Evolutionary conservation across 768 basidiomycete species (phyloP).

Genomic region (Cyclocybe aegerita): DNA sequence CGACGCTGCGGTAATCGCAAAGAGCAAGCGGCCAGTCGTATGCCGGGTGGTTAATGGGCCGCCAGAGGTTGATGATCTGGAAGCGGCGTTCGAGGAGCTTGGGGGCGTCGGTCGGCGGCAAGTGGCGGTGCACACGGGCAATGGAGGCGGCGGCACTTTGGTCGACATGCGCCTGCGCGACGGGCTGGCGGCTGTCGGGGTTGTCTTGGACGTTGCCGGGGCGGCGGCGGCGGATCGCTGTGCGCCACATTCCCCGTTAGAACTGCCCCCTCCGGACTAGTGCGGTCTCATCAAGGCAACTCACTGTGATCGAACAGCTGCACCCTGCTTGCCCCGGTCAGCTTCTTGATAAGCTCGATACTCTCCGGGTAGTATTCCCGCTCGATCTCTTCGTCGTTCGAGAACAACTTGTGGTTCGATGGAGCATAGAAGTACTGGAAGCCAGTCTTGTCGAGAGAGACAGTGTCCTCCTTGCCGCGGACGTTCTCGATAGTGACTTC

Average conservation of each 20-base stretch:
- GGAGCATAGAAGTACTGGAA: slow-evolving; percentile 44
- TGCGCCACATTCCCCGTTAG: too few relatives aligned
- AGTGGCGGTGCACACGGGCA: slow-evolving; percentile 48
- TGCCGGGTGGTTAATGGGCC: slow-evolving; percentile 49
- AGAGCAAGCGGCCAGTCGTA: slow-evolving; percentile 51
- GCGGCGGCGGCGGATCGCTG: slow-evolving; percentile 24
- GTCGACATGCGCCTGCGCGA: slow-evolving; percentile 48
- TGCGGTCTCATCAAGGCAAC: slow-evolving; percentile 24
- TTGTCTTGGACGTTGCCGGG: slow-evolving; percentile 34
- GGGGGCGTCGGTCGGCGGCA: slow-evolving; percentile 44
- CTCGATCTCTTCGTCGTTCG: slow-evolving; percentile 49
- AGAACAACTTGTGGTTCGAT: slow-evolving; percentile 47
- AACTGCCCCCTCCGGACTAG: too few relatives aligned
- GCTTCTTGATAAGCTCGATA: slow-evolving; percentile 52
- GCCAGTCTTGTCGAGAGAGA: slow-evolving; percentile 48
- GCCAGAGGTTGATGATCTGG: slow-evolving; percentile 64
- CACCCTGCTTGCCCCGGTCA: slow-evolving; percentile 58
- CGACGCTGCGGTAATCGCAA: slow-evolving; percentile 50
- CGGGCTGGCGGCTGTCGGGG: slow-evolving; percentile 44
- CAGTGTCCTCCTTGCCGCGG: slow-evolving; percentile 45
- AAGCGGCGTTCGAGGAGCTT: slow-evolving; percentile 46
- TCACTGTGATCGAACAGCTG: slow-evolving; percentile 63
- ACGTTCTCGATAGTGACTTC: slow-evolving; percentile 49
- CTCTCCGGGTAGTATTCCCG: slow-evolving; percentile 62
- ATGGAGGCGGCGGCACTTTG: slow-evolving; percentile 46